Evolutionary conservation across 495 filamentous ascomycete species (phyloP), one percentile per base, ranked within the genome.

Genomic region (Sabuloglossum arenarium): DNA sequence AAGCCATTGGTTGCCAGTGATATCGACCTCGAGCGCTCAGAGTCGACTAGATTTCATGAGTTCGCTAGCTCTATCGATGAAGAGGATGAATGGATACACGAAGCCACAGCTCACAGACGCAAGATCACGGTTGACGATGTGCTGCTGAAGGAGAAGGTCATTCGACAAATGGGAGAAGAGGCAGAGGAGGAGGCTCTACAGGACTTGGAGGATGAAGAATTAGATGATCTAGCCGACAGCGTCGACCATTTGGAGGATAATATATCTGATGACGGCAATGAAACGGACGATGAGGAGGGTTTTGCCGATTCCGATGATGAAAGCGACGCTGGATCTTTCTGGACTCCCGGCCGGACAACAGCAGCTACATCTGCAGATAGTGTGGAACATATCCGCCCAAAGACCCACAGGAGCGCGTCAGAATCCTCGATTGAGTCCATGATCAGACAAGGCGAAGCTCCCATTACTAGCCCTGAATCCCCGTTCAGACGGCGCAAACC

Each of bases 241-340:
- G 67, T 70, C 6, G 65, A 66, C 1, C 62, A 63, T 32, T 63
- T 63, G 11, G 50, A 34, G 43, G 65, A 67, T 12, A 63, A 53
- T 58, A n/a, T 73, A 74, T 74, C 72, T 4, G 73, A 76, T 34
- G 84, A 81, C 63, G 86, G 86, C 11, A 89, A 90, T 61, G 86
- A 95, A 61, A 91, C 88, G n/a, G 90, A 97, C 65, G 88, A 94
- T 62, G 91, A 98, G 69, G 80, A 80, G 59, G 91, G 91, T 1
- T 95, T 96, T 64, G 90, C 88, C 45, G 85, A 83, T 12, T 90
- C 86, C 0, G 89, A 94, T 59, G 84, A 87, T 42, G 82, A 84
- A 42, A 86, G 86, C 57, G 86, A 89, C 63, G 79, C 67, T 57
- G 75, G 74, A 30, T 84, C 79, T 29, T 82, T 90, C 63, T 94